A percentile compares a stretch with the other conserved stretches of the same genome.
phyloP scores from a whole-genome alignment of 768 basidiomycete genomes.

The Tulasnella sp. region DNA sequence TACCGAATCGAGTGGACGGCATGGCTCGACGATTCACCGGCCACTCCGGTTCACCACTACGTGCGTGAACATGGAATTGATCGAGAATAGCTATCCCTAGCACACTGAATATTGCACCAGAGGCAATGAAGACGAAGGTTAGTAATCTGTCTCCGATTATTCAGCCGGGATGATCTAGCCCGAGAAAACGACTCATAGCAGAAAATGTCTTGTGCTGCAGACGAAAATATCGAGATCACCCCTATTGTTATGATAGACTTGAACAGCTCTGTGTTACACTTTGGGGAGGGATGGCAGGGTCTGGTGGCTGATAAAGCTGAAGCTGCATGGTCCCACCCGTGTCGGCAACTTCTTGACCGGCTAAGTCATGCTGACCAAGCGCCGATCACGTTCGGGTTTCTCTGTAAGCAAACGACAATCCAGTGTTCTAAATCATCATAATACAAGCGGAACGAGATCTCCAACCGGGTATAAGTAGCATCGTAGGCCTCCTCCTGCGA shows the following conservation, averaged over 20 bases:
- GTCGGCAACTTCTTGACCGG: not conserved
- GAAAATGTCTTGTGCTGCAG: too few relatives aligned
- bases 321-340: not conserved
- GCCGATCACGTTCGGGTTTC: not conserved
- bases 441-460: not conserved
- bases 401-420: not conserved
- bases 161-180: too few relatives aligned
- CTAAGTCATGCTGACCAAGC: not conserved
- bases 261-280: not conserved
- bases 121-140: too few relatives aligned
- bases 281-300: not conserved
- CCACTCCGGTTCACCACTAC: too few relatives aligned
- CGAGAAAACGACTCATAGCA: too few relatives aligned
- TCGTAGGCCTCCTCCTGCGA: conserved; percentile 6
- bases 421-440: not conserved
- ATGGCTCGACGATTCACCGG: too few relatives aligned
- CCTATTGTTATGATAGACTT: not conserved
- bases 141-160: too few relatives aligned
- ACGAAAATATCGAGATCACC: too few relatives aligned
- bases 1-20: too few relatives aligned
- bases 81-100: too few relatives aligned
- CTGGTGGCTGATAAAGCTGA: not conserved
- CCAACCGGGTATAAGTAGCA: not conserved
- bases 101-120: too few relatives aligned
- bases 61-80: too few relatives aligned